Evolutionary conservation across 768 basidiomycete species (phyloP).

Genomic region (Scleroderma bovista): DNA sequence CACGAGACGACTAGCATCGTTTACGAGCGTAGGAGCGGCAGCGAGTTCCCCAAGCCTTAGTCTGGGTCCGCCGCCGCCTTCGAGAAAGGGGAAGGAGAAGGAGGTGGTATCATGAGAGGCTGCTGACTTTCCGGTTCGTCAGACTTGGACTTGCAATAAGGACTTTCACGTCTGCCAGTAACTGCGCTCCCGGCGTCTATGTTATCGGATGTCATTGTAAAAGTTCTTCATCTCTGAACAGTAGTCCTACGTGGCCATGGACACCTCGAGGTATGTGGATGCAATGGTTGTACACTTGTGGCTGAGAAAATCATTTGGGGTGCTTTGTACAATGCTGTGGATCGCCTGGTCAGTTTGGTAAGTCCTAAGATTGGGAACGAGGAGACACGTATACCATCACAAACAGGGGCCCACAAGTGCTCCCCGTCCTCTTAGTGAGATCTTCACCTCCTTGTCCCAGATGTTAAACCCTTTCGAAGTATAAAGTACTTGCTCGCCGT

Average conservation of each 20-base stretch:
- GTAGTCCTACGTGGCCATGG: neutral
- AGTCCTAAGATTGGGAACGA: no score
- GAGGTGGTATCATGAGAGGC: conserved; percentile 13
- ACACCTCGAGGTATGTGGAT: no score
- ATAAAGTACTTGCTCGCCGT: no score
- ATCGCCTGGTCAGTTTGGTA: neutral
- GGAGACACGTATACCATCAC: no score
- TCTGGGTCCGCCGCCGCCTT: conserved; percentile 29
- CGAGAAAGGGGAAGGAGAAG: conserved; percentile 45
- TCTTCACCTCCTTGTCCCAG: no score
- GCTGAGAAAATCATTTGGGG: neutral
- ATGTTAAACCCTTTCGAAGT: no score
- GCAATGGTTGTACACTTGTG: no score
- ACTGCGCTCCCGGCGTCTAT: neutral
- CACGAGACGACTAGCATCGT: conserved; percentile 34
- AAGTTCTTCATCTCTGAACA: neutral
- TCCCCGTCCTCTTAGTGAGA: no score
- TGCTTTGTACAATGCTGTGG: neutral
- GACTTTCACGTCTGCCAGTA: neutral
- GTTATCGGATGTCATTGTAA: neutral
- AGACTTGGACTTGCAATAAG: conserved; percentile 1
- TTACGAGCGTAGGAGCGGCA: conserved; percentile 31
- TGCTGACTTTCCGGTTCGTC: neutral
- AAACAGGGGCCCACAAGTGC: no score
- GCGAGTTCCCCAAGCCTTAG: conserved; percentile 37